Evolutionary conservation across 2,329 filamentous ascomycete species (phyloP), one percentile per base, ranked within the genome.

Genomic region (Diaporthe nobilis): DNA sequence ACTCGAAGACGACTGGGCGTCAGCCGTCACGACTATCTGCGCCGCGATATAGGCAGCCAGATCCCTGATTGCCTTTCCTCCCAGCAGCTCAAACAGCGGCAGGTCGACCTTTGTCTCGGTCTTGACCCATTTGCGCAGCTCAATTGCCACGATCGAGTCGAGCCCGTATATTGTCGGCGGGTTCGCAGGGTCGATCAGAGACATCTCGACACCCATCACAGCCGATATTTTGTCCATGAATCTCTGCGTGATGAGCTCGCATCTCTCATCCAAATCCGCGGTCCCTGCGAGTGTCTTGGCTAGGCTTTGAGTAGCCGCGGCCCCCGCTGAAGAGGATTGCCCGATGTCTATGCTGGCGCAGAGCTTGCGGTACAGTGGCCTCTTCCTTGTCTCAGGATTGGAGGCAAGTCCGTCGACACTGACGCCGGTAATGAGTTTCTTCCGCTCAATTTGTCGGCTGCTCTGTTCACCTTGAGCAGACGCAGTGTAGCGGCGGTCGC

Each of bases 91-190:
- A 53, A 68, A 68, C 0, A 68, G 47, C 49, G 65, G 65, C 8
- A 68, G 65, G 3, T 68, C 65, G 47, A 68, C 47, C n/a, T 9
- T 68, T 2, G 65, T 68, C 34, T 68, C 65, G 4, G 47, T 68
- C 65, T 68, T 67, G 47, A 67, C 47, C 58, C 71, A 73, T 22
- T 61, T 73, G 6, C 71, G 71, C 12, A 73, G 71, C 37, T 73
- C 71, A 9, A 73, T 65, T 4, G 71, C 71, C 25, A 73, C 71
- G 2, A 73, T 61, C 6, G 71, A 73, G 39, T 73, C 71, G 12
- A 73, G 47, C 9, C 71, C 71, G 25, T 65, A 73, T 12, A 39
- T 55, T 4, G 58, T 65, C n/a, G 71, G 71, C 7, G 58, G 58
- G 37, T 42, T 73, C 5, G 25, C 71, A 0, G 47, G 44, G 31